Base-by-base conservation (phyloP, 2,329 filamentous ascomycete genomes). In the Myotisia sp. region DNA sequence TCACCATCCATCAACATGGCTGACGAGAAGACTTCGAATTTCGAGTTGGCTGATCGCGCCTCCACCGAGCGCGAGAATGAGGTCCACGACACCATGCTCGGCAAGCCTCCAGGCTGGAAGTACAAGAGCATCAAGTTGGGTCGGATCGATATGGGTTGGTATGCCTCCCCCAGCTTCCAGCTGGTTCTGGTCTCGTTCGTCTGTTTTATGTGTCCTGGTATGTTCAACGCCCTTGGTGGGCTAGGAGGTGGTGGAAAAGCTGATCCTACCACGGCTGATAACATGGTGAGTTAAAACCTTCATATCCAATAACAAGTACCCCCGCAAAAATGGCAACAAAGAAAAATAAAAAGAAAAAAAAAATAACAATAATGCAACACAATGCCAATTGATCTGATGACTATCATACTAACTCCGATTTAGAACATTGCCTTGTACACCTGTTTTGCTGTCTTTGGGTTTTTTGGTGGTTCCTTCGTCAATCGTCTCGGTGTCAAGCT, bases 121-220 rank as follows among this genome's bases (percentile, higher is more conserved):
- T 30, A 30, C 28, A 30, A 17, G 13, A 23, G 6, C 22, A 23
- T 72, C 48, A 67, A 62, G 37, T 38, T 83, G 37, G 66, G 68
- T n/a, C 59, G 62, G 32, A 56, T 58, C 37, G 65, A 67, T 44
- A 40, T 78, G 5, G 64, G 65, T 3, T 82, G 74, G 67, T 85
- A 79, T 53, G 80, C 80, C 16, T 82, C 79, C 38, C 80, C 80
- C 8, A 71, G 74, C 48, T 58, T 74, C 31, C 80, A 86, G 58
- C 66, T 86, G 22, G 47, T 79, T 42, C 69, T 85, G 64, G 77
- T 85, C 37, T 67, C 74, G 17, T 64, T 79, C 40, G 74, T 79
- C 32, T 79, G 75, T 51, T 79, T 81, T 63, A 52, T 80, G 42
- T 81, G 76, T 51, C 76, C 76, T 0, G 76, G 76, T 46, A 79